phyloP scores from a whole-genome alignment of 169 alveolate species.

The Miamiensis avidus region DNA sequence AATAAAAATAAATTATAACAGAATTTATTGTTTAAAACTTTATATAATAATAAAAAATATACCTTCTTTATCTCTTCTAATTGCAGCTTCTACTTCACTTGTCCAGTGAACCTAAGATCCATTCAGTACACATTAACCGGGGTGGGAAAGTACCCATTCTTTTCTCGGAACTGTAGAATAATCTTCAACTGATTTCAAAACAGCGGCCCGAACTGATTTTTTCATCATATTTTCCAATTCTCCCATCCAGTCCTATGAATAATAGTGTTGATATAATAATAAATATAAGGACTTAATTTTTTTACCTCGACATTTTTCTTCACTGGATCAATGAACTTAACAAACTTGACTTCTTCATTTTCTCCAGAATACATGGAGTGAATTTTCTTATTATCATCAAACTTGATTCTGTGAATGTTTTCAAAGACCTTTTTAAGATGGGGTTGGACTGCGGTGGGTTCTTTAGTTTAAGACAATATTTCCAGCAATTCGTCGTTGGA shows the following conservation, averaged over 20 bases:
- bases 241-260: constrained; percentile 94
- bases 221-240: constrained; percentile 92
- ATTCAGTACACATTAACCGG: constrained; percentile 93
- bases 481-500: constrained; percentile 87
- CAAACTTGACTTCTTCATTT: constrained; percentile 88
- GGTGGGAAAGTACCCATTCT: constrained; percentile 91
- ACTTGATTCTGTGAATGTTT: constrained; percentile 80
- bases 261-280: no score
- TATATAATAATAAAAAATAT: no score
- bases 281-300: no score
- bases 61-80: constrained; percentile 64
- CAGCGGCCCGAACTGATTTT: constrained; percentile 75
- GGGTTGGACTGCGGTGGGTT: constrained; percentile 85
- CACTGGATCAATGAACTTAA: constrained; percentile 79
- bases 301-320: constrained; percentile 91
- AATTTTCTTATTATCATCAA: constrained; percentile 83
- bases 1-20: no score
- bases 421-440: constrained; percentile 87
- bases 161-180: constrained; percentile 81
- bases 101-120: constrained; percentile 96
- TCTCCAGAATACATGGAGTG: constrained; percentile 90
- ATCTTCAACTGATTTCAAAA: constrained; percentile 73
- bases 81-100: constrained; percentile 90
- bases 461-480: constrained; percentile 87
- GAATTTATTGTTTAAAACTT: no score